Evolutionary conservation across 2,329 filamentous ascomycete genomes (phyloP).

Genomic region (Calonectria crousiana): DNA sequence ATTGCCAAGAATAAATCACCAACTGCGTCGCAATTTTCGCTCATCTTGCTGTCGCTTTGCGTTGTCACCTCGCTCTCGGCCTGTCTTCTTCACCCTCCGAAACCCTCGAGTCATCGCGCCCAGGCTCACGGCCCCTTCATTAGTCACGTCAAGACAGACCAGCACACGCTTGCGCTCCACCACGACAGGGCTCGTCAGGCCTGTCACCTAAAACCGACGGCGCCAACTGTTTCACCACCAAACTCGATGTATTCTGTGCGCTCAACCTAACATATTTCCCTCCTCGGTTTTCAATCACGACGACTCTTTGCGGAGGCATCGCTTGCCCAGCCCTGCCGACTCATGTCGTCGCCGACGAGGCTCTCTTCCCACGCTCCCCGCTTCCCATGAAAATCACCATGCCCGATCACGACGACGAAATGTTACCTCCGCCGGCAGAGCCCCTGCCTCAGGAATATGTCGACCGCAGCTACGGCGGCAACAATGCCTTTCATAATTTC

Average conservation of each 20-base stretch:
- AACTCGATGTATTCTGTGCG: conserved; percentile 12
- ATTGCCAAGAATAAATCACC: not conserved
- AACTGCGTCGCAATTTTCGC: not conserved
- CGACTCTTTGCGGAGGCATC: conserved; percentile 21
- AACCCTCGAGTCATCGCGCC: not conserved
- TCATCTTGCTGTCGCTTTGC: not conserved
- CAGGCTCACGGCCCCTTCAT: not conserved
- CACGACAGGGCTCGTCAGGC: not conserved
- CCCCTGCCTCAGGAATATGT: conserved; percentile 40
- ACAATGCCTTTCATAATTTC: conserved; percentile 80
- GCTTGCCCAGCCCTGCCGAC: conserved; percentile 15
- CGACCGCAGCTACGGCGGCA: conserved; percentile 69
- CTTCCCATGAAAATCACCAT: conserved; percentile 44
- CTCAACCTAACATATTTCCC: conserved; percentile 28
- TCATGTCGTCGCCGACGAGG: conserved; percentile 45
- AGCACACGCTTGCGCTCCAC: not conserved
- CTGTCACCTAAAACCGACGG: not conserved
- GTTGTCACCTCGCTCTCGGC: not conserved
- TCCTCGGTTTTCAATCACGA: conserved; percentile 24
- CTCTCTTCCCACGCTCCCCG: conserved; percentile 37
- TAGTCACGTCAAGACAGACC: not conserved
- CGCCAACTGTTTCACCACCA: not conserved
- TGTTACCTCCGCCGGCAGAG: conserved; percentile 56
- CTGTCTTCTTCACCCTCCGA: not conserved
- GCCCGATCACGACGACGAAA: conserved; percentile 50